Base-by-base conservation (phyloP, 164 flowering plant genomes). In the Chimonanthus salicifolius region DNA sequence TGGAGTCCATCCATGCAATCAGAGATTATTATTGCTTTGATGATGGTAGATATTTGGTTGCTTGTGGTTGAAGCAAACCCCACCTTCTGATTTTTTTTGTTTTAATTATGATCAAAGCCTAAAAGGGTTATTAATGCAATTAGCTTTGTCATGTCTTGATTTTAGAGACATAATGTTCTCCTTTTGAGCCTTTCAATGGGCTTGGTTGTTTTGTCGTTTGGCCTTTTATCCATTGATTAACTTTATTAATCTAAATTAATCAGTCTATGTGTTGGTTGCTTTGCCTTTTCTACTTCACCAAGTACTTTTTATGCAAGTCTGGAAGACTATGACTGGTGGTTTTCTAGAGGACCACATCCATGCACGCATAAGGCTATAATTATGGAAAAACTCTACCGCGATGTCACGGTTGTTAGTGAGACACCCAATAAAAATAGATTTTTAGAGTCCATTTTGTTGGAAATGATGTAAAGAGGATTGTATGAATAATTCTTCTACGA, bases 101-200 rank as follows among this genome's bases (percentile, higher is more conserved):
- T 65, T 4, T 20, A 20, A 45, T 43, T 65, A 33, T 65, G 45
- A 43, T 65, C 45, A 65, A 33, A 33, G 33, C 33, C 33, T 33
- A 33, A 33, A 45, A 65, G 68, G 49, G 48, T 45, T 44, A 10
- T n/a, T 62, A n/a, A 16, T 44, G 5, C 45, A 65, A 43, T 65
- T 65, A 65, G 68, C 70, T 68, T 48, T 68, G 70, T 47, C 70
- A 47, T 68, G 70, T 68, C 70, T 68, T 68, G 70, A 68, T 33
- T 65, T 65, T 33, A 33, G 49, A 44, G 68, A 44, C 4, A 21
- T 5, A 33, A 7, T 33, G 51, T 6, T 68, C 20, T 33, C 48
- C 51, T 48, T 68, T 68, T 20, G 51, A 68, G 70, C 49, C 70
- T 68, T 68, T 48, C 16, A 47, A 68, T 65, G 54, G 70, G 8